Conservation (phyloP, 768 basidiomycete species). For the Epithele typhae region DNA sequence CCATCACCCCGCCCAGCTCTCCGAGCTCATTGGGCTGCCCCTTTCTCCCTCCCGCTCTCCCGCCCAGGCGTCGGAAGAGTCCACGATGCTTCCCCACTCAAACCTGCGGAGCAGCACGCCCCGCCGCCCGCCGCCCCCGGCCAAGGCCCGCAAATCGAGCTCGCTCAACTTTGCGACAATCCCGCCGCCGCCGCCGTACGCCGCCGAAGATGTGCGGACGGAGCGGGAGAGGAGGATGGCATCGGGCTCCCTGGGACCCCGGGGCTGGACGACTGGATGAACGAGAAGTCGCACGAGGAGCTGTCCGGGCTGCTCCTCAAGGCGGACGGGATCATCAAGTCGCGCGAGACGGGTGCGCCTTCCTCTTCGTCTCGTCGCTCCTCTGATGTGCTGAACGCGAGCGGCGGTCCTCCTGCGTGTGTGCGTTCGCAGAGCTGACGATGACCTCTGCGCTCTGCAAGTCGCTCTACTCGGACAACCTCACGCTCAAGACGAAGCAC, state of each 20-base stretch:
- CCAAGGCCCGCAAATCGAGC: slow-evolving; percentile 52
- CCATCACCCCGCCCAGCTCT: too few species aligned
- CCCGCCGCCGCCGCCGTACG: slow-evolving; percentile 55
- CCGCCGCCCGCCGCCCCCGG: slow-evolving; percentile 63
- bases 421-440: slow-evolving; percentile 47
- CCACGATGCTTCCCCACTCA: too few species aligned
- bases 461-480: slow-evolving; percentile 64
- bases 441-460: slow-evolving; percentile 66
- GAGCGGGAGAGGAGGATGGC: slow-evolving; percentile 13
- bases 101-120: slow-evolving; percentile 27
- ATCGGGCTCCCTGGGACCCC: slow-evolving; percentile 17
- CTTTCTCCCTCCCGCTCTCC: too few species aligned
- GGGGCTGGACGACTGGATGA: slow-evolving; percentile 43
- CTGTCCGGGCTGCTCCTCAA: slow-evolving; percentile 64
- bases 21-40: too few species aligned
- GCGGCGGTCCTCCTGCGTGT: too few species aligned
- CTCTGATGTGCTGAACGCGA: too few species aligned
- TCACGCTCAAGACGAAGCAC: slow-evolving; percentile 65
- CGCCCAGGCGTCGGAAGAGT: too few species aligned
- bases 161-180: slow-evolving; percentile 24
- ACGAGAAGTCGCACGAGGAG: slow-evolving; percentile 69
- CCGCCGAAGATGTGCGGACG: slow-evolving; percentile 17
- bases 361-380: not conserved
- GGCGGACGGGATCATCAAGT: slow-evolving; percentile 72
- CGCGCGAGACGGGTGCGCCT: slow-evolving; percentile 66